Evolutionary conservation across 208 protist species (phyloP).

Genomic region (Wallacemonas collosoma): DNA sequence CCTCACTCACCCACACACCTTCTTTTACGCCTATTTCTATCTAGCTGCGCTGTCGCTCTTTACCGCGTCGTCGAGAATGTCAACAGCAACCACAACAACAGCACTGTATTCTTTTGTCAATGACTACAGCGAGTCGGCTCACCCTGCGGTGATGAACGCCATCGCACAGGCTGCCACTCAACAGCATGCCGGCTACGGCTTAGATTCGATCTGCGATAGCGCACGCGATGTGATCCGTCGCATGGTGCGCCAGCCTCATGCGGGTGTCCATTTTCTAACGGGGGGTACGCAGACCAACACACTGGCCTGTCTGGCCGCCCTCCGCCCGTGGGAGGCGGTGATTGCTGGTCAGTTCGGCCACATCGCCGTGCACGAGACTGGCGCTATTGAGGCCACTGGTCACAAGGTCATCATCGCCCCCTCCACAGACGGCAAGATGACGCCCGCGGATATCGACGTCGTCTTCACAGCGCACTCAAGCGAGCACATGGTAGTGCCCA

Average conservation of each 20-base stretch:
- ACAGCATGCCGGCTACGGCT: conserved; percentile 48
- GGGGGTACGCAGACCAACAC: conserved; percentile 56
- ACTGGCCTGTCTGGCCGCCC: conserved; percentile 24
- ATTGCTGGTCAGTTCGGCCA: conserved; percentile 35
- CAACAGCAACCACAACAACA: conserved; percentile 5
- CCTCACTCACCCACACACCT: neutral
- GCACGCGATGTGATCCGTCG: conserved; percentile 33
- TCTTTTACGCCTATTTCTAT: neutral
- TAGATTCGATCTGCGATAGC: conserved; percentile 32
- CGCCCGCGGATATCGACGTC: conserved; percentile 26
- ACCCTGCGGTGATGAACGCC: conserved; percentile 37
- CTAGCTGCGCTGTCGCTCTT: no score
- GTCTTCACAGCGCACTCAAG: conserved; percentile 29
- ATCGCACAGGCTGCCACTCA: conserved; percentile 22
- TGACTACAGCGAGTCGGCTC: conserved; percentile 47
- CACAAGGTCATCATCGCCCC: conserved; percentile 48
- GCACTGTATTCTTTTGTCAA: conserved; percentile 38
- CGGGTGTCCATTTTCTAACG: conserved; percentile 41
- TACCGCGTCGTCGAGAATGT: neutral
- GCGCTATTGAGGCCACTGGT: conserved; percentile 48
- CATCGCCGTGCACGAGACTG: conserved; percentile 52
- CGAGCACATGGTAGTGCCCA: conserved; percentile 51
- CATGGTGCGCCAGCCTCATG: conserved; percentile 25
- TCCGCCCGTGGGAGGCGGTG: conserved; percentile 55
- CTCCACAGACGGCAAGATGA: conserved; percentile 45